Conservation (phyloP, 1,139 yeast species). For the Torulaspora pretoriensis region DNA sequence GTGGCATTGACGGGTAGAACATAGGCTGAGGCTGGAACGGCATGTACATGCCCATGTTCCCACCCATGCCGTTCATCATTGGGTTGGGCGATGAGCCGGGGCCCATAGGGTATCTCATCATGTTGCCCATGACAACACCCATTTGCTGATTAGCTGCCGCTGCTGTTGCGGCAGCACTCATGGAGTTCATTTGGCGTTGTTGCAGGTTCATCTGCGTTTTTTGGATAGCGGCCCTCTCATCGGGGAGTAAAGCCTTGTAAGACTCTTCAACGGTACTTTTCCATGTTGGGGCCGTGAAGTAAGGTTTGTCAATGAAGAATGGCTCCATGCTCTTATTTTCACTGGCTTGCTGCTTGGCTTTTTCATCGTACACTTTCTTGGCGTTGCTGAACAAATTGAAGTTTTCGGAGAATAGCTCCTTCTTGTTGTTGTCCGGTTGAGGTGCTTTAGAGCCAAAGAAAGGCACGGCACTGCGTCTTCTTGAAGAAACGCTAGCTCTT, state of each 20-base stretch:
- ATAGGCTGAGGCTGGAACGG: constrained; percentile 37
- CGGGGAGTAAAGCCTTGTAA: constrained; percentile 47
- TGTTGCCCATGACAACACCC: constrained; percentile 26
- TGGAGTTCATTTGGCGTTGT: constrained; percentile 33
- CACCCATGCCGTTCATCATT: constrained; percentile 29
- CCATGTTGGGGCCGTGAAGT: constrained; percentile 81
- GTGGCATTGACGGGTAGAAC: constrained; percentile 35
- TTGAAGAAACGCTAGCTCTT: constrained; percentile 24
- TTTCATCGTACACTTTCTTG: constrained; percentile 37
- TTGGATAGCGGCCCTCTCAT: constrained; percentile 30
- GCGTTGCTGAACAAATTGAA: constrained; percentile 56
- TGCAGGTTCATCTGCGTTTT: constrained; percentile 32
- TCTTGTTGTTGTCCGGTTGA: constrained; percentile 38
- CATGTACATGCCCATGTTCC: constrained; percentile 32
- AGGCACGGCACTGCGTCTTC: constrained; percentile 28
- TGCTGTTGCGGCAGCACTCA: constrained; percentile 21
- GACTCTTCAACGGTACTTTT: constrained; percentile 53
- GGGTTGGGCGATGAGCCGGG: constrained; percentile 27
- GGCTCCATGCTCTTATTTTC: constrained; percentile 27
- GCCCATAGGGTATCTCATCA: constrained; percentile 31
- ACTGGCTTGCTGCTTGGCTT: constrained; percentile 27
- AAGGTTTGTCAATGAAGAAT: constrained; percentile 57
- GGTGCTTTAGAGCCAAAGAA: constrained; percentile 42
- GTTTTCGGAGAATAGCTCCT: constrained; percentile 40
- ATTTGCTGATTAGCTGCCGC: constrained; percentile 26